Percentiles rank a stretch among this genome's conserved stretches.
These are phyloP conservation scores for Cicer yamashitae DNA, from an alignment of 306 rosid genomes.

Conservation along the genomic window DNA sequence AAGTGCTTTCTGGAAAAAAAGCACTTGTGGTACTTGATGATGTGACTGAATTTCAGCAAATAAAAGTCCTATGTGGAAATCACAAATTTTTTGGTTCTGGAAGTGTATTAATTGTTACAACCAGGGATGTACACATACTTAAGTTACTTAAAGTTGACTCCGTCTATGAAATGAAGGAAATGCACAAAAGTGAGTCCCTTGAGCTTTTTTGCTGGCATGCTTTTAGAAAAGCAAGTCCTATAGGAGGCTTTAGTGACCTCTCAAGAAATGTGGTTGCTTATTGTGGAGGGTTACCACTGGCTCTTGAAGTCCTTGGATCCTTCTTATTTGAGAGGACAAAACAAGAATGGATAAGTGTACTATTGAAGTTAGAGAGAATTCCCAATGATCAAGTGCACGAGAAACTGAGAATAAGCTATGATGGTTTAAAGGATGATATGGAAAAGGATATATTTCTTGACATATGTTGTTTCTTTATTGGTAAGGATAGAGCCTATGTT, in stretches of 20 bases:
- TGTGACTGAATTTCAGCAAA: background rate
- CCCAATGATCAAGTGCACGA: slow-evolving; percentile 42
- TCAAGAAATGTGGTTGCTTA: slow-evolving; percentile 10
- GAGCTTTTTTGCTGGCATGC: slow-evolving; percentile 48
- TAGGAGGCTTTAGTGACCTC: background rate
- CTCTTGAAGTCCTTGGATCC: too few relatives aligned
- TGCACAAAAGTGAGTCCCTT: slow-evolving; percentile 40
- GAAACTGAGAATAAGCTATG: slow-evolving; percentile 38
- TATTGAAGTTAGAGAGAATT: background rate
- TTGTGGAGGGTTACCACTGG: too few relatives aligned
- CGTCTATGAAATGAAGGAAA: background rate
- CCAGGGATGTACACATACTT: slow-evolving; percentile 29
- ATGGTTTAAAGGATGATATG: slow-evolving; percentile 4
- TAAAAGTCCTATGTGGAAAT: background rate
- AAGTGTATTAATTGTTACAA: slow-evolving; percentile 45
- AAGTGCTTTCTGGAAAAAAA: background rate
- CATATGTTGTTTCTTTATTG: slow-evolving; percentile 52
- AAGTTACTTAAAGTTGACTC: background rate
- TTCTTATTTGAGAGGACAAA: too few relatives aligned
- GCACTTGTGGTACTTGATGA: slow-evolving; percentile 40
- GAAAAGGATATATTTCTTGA: slow-evolving; percentile 50
- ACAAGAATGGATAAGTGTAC: too few relatives aligned
- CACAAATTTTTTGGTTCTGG: slow-evolving; percentile 30
- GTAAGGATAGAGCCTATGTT: slow-evolving; percentile 34
- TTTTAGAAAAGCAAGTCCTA: slow-evolving; percentile 17